Evolutionary conservation across 2,329 filamentous ascomycete species (phyloP), one percentile per base, ranked within the genome.

Genomic region (Aureobasidium mangrovei): DNA sequence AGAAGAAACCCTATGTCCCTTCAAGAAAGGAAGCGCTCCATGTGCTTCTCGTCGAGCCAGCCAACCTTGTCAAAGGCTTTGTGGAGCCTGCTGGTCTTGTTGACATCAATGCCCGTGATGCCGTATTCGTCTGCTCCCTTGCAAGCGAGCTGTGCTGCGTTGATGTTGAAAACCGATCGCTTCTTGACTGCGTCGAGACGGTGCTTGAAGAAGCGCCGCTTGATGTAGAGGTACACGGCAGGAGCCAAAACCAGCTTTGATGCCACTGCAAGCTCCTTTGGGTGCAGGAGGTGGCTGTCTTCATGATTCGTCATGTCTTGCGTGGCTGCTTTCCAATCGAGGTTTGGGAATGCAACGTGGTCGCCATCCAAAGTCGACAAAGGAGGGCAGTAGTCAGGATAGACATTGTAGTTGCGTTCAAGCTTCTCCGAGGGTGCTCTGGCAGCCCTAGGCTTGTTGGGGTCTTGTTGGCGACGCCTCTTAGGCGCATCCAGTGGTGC

Each of bases 1-100:
- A 40, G 24, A 28, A 39, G 3, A 46, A 32, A 18, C 18, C 18
- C 18, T 18, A 18, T 18, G 18, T 18, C 18, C 18, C 27, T 31
- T 53, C 46, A 56, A 38, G 33, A 24, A 9, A 59, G 52, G 52
- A 54, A 60, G 7, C 38, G 46, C 41, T 56, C n/a, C 42, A 61
- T 56, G 42, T 56, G 49, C 33, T 57, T 51, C 12, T 46, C 70
- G 40, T 86, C 77, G 59, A 95, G 82, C 88, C 90, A 95, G 61
- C 86, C 86, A 36, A 93, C 87, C 62, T 83, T 85, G 47, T 95
- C 87, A 66, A 88, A 97, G 4, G 89, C 89, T 36, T 83, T 84
- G 87, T 89, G 95, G 44, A 97, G 77, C 69, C 91, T 91, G 60
- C 88, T 94, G 3, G 91, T 89, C 75, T 96, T 97, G 76, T 96